These are phyloP conservation scores for Nemania abortiva DNA, from an alignment of 2,329 filamentous ascomycete genomes.

Conservation along the genomic window DNA sequence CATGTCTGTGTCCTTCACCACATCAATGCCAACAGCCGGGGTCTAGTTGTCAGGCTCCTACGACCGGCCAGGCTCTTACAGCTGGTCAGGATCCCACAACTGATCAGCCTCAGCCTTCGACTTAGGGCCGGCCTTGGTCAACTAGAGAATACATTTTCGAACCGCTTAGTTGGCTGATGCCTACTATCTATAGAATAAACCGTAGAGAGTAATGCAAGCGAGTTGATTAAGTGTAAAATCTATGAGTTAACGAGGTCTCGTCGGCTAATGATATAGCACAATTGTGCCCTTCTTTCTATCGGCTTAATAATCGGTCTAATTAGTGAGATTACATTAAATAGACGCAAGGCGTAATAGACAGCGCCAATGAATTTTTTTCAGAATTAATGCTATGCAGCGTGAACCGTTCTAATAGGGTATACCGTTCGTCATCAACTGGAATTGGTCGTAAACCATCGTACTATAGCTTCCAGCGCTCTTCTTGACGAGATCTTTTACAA, in stretches of 20 bases:
- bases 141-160: not conserved
- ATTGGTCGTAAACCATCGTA: slow-evolving; percentile 96
- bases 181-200: not conserved
- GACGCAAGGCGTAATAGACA: slow-evolving; percentile 1
- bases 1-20: slow-evolving; percentile 4
- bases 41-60: not conserved
- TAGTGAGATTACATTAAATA: slow-evolving; percentile 15
- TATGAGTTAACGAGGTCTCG: not conserved
- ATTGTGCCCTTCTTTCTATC: not conserved
- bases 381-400: not conserved
- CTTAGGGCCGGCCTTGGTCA: not conserved
- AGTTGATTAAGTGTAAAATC: not conserved
- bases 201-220: not conserved
- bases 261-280: not conserved
- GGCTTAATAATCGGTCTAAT: not conserved
- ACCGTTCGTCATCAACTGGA: slow-evolving; percentile 95
- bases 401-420: slow-evolving; percentile 81
- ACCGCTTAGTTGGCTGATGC: not conserved
- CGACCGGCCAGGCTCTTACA: not conserved
- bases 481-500: slow-evolving; percentile 88
- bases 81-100: not conserved
- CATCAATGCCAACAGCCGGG: slow-evolving; percentile 14
- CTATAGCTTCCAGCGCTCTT: slow-evolving; percentile 92
- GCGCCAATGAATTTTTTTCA: not conserved
- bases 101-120: not conserved